phyloP scores from a whole-genome alignment of 202 grass and related monocot species.

The Brachypodium distachyon region DNA sequence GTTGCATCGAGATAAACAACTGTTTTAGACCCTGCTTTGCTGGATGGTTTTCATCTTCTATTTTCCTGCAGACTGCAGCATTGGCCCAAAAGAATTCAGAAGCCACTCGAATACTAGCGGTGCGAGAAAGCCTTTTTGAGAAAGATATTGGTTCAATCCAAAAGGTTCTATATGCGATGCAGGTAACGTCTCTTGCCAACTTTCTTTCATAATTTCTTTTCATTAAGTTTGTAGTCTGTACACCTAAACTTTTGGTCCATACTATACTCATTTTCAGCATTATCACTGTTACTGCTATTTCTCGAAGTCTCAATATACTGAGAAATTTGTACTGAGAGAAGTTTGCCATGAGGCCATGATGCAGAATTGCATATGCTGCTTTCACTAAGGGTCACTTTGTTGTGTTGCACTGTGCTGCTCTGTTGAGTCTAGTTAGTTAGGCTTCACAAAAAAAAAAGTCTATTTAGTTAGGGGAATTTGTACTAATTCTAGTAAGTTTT shows the following conservation, averaged over 20 bases:
- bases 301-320: not conserved
- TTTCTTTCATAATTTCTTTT: too few species aligned
- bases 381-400: not conserved
- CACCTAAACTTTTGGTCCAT: not conserved
- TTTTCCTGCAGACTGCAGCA: conserved; percentile 39
- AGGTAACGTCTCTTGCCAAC: conserved; percentile 31
- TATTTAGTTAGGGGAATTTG: too few species aligned
- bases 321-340: not conserved
- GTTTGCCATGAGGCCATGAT: not conserved
- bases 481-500: too few species aligned
- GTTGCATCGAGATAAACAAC: not conserved
- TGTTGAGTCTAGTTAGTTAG: too few species aligned
- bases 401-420: too few species aligned
- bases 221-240: too few species aligned
- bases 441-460: too few species aligned
- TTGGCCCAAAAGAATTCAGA: conserved; percentile 75
- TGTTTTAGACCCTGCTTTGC: not conserved
- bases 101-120: conserved; percentile 43
- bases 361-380: not conserved
- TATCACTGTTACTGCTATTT: not conserved
- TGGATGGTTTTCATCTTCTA: not conserved
- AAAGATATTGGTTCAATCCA: conserved; percentile 74
- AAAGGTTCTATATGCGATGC: conserved; percentile 72
- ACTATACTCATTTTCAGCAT: not conserved
- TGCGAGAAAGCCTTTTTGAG: conserved; percentile 50